Base-by-base conservation (phyloP, 1,139 yeast species). In the Pichia kudriavzevii region DNA sequence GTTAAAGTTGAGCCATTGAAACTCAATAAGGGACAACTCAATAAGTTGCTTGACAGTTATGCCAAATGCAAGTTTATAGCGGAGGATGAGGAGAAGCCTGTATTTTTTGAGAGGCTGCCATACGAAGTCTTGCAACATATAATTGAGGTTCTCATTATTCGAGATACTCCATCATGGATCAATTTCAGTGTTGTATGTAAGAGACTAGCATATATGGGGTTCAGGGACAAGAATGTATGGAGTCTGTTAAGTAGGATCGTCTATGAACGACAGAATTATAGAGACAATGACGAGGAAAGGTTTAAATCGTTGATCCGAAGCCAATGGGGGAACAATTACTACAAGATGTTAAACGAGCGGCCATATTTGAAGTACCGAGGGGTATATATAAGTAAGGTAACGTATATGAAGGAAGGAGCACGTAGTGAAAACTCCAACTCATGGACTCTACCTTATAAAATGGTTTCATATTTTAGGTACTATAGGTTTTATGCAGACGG, bases 401-500 rank as follows among this genome's bases (percentile, higher is more conserved):
- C 83, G 44, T 88, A 85, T 56, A 71, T 82, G 46, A 70, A 94
- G 40, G 83, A 83, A 51, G 94, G 96, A 33, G 75, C 81, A 2
- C 67, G 74, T 35, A 70, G 69, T 7, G 83, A 75, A 48, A 71
- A 76, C 34, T 71, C 81, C 4, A 69, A 66, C 26, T 69, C 83
- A n/a, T 76, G 93, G 81, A 59, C 69, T 28, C 74, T 75, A 41
- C 95, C 96, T 0, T 72, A 83, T 14, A 74, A 83, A 48, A 75
- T 87, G 54, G 82, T 88, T 32, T 84, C 95, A 0, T 91, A 88
- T 53, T 91, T 84, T 56, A 64, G 98, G 41, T 91, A 85, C 55
- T 58, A 81, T 25, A 64, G 96, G 39, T 87, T 91, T 52, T 83
- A 70, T 51, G 79, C 79, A 0, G 82, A 83, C 50, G 97, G 97